Conservation (phyloP, 1,284 basidiomycete species). For the Volvariella surrecta region DNA sequence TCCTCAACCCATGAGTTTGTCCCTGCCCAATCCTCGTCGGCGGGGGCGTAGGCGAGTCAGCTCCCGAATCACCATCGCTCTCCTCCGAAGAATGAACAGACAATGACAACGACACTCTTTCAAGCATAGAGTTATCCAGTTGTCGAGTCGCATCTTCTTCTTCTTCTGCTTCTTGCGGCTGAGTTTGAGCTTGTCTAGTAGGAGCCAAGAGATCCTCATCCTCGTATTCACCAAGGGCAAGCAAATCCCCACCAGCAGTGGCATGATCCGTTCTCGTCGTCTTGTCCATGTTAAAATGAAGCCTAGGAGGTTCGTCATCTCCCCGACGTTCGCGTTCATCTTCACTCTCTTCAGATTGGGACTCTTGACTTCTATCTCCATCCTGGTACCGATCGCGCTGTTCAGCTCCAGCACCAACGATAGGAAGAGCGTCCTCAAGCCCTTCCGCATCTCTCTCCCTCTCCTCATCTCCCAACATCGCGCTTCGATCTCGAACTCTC, state of each 20-base stretch:
- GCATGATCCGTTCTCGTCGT: constrained; percentile 39
- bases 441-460: no score
- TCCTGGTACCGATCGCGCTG: no score
- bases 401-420: constrained; percentile 17
- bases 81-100: constrained; percentile 9
- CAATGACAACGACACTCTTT: no score
- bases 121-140: no score
- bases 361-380: constrained; percentile 7
- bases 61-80: constrained; percentile 22
- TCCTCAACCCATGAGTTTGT: no score
- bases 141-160: constrained; percentile 14
- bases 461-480: no score
- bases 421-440: constrained; percentile 17
- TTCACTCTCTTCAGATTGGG: constrained; percentile 10
- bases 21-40: no score
- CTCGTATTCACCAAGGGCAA: constrained; percentile 16
- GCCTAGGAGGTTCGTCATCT: not conserved
- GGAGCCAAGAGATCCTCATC: no score
- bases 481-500: constrained; percentile 42
- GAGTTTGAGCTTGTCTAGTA: no score
- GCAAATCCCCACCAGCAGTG: constrained; percentile 6
- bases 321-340: constrained; percentile 15
- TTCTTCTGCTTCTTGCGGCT: constrained; percentile 3
- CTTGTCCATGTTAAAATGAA: constrained; percentile 6
- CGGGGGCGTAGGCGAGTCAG: no score